Conservation (phyloP, 2,329 filamentous ascomycete species). For the Microsporum canis region DNA sequence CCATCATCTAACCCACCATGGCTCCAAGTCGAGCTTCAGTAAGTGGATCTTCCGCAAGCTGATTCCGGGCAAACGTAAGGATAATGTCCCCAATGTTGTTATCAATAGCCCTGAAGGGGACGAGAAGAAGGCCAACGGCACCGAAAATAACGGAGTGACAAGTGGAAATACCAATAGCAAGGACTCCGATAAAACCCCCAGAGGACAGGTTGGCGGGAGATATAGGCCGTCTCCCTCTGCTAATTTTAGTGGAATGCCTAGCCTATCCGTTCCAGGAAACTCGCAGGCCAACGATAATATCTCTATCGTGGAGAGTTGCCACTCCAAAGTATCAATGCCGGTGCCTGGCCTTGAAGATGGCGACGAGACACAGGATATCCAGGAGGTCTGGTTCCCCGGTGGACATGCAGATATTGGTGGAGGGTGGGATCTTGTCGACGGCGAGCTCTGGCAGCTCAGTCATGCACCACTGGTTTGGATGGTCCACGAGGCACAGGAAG, state of each 20-base stretch:
- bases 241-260: background rate
- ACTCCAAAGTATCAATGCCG: background rate
- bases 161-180: background rate
- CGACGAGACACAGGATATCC: constrained; percentile 33
- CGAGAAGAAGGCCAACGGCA: background rate
- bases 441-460: constrained; percentile 30
- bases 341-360: constrained; percentile 2
- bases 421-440: constrained; percentile 36
- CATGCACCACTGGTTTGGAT: constrained; percentile 46
- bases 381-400: constrained; percentile 47
- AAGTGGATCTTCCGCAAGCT: constrained; percentile 2
- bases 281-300: background rate
- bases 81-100: background rate
- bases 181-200: background rate
- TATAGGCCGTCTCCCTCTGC: constrained; percentile 5
- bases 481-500: constrained; percentile 44
- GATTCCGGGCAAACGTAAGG: background rate
- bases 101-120: background rate
- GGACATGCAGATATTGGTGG: constrained; percentile 46
- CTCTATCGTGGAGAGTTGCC: constrained; percentile 3
- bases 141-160: background rate
- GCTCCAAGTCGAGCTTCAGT: background rate
- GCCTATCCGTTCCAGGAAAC: background rate
- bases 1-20: background rate
- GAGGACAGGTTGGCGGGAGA: background rate